Evolutionary conservation across 805 yeast species (phyloP).

Genomic region (Monosporozyma unispora): DNA sequence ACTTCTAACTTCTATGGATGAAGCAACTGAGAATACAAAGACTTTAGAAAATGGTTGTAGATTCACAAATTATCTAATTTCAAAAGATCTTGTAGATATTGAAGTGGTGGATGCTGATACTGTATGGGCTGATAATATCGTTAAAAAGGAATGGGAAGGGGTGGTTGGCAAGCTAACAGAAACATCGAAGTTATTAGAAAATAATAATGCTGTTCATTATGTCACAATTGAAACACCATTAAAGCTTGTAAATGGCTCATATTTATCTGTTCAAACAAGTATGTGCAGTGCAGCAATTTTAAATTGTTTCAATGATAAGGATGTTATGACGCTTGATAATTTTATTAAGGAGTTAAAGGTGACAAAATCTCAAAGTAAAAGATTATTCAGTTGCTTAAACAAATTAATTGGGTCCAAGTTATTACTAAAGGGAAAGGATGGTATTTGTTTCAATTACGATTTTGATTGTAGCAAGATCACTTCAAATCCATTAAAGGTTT

Average conservation of each 20-base stretch:
- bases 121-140: slow-evolving; percentile 6
- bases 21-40: neutral
- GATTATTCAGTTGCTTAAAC: slow-evolving; percentile 4
- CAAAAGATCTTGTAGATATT: neutral
- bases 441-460: neutral
- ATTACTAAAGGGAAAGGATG: neutral
- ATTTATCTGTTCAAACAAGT: neutral
- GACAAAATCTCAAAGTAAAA: slow-evolving; percentile 1
- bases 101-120: slow-evolving; percentile 2
- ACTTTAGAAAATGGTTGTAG: neutral
- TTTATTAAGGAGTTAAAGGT: slow-evolving; percentile 5
- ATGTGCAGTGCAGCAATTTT: slow-evolving; percentile 15
- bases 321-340: neutral
- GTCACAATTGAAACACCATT: slow-evolving; percentile 11
- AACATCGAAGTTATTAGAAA: slow-evolving; percentile 5
- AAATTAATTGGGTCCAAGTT: slow-evolving; percentile 1
- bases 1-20: neutral
- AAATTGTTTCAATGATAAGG: slow-evolving; percentile 10
- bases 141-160: neutral
- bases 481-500: neutral
- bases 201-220: slow-evolving; percentile 5
- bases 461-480: neutral
- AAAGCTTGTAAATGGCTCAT: neutral
- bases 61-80: neutral
- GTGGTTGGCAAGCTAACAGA: neutral